Conservation (phyloP, 306 rosid genomes). For the Cucurbita maxima region DNA sequence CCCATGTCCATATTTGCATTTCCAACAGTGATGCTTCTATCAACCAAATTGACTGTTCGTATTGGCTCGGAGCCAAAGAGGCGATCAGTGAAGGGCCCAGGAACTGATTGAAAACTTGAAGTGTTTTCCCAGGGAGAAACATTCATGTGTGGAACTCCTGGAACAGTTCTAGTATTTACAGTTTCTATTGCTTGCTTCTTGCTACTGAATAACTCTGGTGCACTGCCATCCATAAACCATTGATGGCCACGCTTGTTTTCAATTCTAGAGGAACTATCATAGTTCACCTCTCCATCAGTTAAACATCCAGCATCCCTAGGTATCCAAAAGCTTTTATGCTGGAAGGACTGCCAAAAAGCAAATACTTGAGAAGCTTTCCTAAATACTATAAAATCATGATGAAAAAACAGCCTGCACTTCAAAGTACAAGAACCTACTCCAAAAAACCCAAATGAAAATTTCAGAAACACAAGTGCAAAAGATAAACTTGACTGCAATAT, state of each 20-base stretch:
- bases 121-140: conserved; percentile 57
- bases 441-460: not conserved
- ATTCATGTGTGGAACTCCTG: conserved; percentile 44
- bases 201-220: conserved; percentile 39
- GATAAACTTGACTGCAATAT: not conserved
- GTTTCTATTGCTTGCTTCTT: conserved; percentile 74
- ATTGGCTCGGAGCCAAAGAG: conserved; percentile 59
- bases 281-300: conserved; percentile 64
- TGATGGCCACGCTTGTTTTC: conserved; percentile 74
- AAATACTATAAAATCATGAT: not conserved
- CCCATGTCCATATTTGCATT: conserved; percentile 46
- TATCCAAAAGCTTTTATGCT: conserved; percentile 75
- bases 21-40: conserved; percentile 45
- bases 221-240: conserved; percentile 62
- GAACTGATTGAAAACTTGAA: conserved; percentile 62
- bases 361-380: conserved; percentile 8
- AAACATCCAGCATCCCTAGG: conserved; percentile 55
- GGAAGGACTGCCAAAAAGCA: conserved; percentile 49
- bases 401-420: not conserved
- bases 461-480: not conserved
- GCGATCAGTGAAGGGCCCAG: conserved; percentile 56
- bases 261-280: conserved; percentile 57
- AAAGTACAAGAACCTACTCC: not conserved
- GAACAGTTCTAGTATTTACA: conserved; percentile 37
- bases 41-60: conserved; percentile 41